Base-by-base conservation (phyloP, 306 rosid species). In the Argentina anserina region DNA sequence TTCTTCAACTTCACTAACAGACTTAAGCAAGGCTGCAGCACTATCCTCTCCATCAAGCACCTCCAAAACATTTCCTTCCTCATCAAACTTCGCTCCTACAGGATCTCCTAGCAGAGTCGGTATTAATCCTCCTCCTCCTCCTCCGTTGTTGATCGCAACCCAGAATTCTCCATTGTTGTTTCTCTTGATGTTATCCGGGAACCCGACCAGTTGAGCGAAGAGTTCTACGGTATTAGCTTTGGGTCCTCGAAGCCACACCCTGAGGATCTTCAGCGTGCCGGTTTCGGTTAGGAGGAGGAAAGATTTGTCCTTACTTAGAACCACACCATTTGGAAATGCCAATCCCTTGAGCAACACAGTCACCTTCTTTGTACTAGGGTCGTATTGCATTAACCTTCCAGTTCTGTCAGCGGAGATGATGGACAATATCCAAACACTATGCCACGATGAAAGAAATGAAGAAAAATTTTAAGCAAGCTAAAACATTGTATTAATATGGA, bases 251-350 rank as follows among this genome's bases (percentile, higher is more conserved):
- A 87, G 77, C 81, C 82, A 81, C 43, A 72, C 5, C 76, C 71
- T 86, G 11, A 56, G 75, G 53, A 86, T 25, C 20, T 21, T 72
- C 3, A 20, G 29, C 0, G 83, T 56, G 12, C 70, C 63, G 0
- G 85, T 79, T 67, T 84, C 90, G 0, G 82, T 80, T 11, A 87
- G 13, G 17, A 90, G 69, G 34, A 90, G 75, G 61, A 86, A 86
- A 0, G 91, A 82, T 0, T 25, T 74, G 77, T 87, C 86, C 18
- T 70, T 56, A 71, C 84, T 90, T 17, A 86, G 78, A 37, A 89
- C 92, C 60, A 90, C 86, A 3, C 92, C 92, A 15, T 90, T 83
- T 1, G 96, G 81, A 67, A 87, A 84, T 41, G 86, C 90, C 26
- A 90, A 71, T 26, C 79, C 86, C 6, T 53, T 41, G 36, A 79